Evolutionary conservation across 208 protist genomes (phyloP).

Genomic region (Blechomonas ayalai): DNA sequence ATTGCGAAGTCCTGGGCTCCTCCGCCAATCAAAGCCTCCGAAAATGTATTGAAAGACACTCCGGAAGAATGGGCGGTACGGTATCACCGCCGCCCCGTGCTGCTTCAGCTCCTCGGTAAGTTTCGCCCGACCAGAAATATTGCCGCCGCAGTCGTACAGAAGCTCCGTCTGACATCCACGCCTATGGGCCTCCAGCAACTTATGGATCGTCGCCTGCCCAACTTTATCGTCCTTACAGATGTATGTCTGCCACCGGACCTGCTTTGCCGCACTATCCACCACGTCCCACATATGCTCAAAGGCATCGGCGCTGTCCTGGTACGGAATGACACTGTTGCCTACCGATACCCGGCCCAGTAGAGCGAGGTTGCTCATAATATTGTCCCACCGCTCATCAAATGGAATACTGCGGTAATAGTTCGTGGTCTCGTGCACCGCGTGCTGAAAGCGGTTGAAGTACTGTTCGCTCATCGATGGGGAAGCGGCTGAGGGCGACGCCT

Average conservation of each 20-base stretch:
- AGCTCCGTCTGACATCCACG: slow-evolving; percentile 77
- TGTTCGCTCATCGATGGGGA: background rate
- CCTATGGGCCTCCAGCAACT: slow-evolving; percentile 56
- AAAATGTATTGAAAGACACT: slow-evolving; percentile 60
- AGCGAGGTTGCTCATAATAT: slow-evolving; percentile 41
- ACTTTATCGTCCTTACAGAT: slow-evolving; percentile 90
- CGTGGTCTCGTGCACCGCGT: slow-evolving; percentile 9
- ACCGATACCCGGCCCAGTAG: slow-evolving; percentile 55
- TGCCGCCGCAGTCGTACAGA: slow-evolving; percentile 88
- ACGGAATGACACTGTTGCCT: slow-evolving; percentile 57
- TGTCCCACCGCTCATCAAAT: slow-evolving; percentile 73
- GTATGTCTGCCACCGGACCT: slow-evolving; percentile 90
- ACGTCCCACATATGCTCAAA: slow-evolving; percentile 82
- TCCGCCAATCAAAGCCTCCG: slow-evolving; percentile 59
- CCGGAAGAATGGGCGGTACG: slow-evolving; percentile 79
- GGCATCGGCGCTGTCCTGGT: slow-evolving; percentile 67
- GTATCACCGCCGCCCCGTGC: slow-evolving; percentile 68
- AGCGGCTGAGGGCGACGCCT: background rate
- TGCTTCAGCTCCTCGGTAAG: slow-evolving; percentile 64
- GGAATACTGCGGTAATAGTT: slow-evolving; percentile 29
- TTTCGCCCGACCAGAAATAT: slow-evolving; percentile 74
- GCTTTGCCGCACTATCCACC: slow-evolving; percentile 58
- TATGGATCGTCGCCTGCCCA: slow-evolving; percentile 54
- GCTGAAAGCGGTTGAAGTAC: slow-evolving; percentile 5
- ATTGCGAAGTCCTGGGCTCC: slow-evolving; percentile 83